Evolutionary conservation across 2,329 filamentous ascomycete genomes (phyloP), one percentile per base, ranked within the genome.

Genomic region (Truncatella angustata): DNA sequence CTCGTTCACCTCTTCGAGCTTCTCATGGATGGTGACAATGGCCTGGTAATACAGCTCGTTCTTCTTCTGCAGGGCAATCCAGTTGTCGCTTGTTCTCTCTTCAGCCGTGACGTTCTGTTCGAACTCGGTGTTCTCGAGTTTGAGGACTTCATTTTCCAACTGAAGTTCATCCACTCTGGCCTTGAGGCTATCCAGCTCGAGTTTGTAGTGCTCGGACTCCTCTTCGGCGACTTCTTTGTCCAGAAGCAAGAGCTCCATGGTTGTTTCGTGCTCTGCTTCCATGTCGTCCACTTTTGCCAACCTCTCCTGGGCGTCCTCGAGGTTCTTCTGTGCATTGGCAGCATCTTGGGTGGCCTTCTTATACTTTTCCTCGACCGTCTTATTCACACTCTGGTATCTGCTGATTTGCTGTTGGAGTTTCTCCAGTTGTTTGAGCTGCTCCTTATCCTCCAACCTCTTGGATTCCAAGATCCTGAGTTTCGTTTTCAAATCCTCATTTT

Each of bases 211-310:
- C 59, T 97, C 94, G 1, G 90, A 87, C 39, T 86, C 91, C 70
- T 97, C 93, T 69, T 99, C 92, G 0, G 94, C 94, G 89, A 97
- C 96, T 69, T 99, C 93, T 40, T 90, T 85, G 66, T 99, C 94
- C 23, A 99, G 75, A 0, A 90, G 87, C 5, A 91, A 91, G 70
- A 94, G 82, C 70, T 99, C 94, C 63, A 97, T 73, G 5, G 88
- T 83, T 3, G 86, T 82, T 26, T 97, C 94, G 67, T 95, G 86
- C 59, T 97, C 91, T 6, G 89, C 88, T 65, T 94, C 87, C 50
- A 88, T 76, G 26, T 80, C 78, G 60, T 93, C 89, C 2, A 94
- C 75, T 20, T 84, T 76, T 52, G 88, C 84, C 18, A 91, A 77
- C 44, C 81, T 82, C 18, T 78, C 70, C 64, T 94, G 85, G 0